phyloP scores from a whole-genome alignment of 306 rosid species.

The Trifolium pratense region DNA sequence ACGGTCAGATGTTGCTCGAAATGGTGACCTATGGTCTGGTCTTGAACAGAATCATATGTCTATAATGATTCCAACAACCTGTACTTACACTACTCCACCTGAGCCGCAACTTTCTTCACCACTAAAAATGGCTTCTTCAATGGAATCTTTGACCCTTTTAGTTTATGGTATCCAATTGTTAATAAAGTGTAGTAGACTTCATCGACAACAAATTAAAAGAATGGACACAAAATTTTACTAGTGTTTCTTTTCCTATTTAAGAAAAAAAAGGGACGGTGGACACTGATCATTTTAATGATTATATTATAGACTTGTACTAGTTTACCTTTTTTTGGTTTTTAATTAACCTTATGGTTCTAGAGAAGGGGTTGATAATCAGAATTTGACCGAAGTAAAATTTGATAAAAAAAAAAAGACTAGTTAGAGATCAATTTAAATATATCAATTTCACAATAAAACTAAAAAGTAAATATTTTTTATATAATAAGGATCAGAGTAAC shows the following conservation, averaged over 20 bases:
- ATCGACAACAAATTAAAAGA: slow-evolving; percentile 39
- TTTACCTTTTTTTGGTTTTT: too few species aligned
- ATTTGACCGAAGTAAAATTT: too few species aligned
- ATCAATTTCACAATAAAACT: too few species aligned
- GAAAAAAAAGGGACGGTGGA: too few species aligned
- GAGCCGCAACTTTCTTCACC: slow-evolving; percentile 51
- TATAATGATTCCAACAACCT: slow-evolving; percentile 71
- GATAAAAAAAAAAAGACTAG: too few species aligned
- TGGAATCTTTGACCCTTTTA: slow-evolving; percentile 72
- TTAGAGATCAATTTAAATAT: too few species aligned
- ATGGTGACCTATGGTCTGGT: slow-evolving; percentile 81
- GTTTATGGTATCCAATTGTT: neutral
- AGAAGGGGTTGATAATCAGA: too few species aligned
- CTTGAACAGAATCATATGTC: slow-evolving; percentile 74
- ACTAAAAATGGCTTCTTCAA: slow-evolving; percentile 70
- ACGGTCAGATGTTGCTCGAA: slow-evolving; percentile 57
- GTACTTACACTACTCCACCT: slow-evolving; percentile 48
- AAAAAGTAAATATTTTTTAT: too few species aligned
- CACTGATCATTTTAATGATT: too few species aligned
- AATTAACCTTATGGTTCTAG: too few species aligned
- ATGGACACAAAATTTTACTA: neutral
- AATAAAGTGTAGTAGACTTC: slow-evolving; percentile 44
- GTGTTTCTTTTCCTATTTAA: neutral
- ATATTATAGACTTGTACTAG: too few species aligned
- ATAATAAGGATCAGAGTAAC: too few species aligned